Evolutionary conservation across 2,329 filamentous ascomycete genomes (phyloP).

Genomic region (Xylaria sp.): DNA sequence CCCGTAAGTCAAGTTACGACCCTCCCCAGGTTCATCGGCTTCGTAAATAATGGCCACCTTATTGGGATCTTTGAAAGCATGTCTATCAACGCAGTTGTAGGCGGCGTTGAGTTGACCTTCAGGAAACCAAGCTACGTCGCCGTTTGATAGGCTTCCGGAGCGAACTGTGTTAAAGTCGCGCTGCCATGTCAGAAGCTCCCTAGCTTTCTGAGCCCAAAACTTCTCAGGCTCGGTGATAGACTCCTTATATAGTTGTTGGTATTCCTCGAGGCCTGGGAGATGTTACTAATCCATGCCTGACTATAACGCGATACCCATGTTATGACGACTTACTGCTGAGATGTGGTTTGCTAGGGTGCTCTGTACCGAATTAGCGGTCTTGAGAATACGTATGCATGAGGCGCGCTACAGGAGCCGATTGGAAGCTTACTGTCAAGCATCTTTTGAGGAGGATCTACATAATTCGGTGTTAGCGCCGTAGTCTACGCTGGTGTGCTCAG

Average conservation of each 20-base stretch:
- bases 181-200: conserved; percentile 90
- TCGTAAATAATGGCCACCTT: conserved; percentile 98
- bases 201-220: conserved; percentile 89
- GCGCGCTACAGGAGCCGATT: neutral
- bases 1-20: conserved; percentile 89
- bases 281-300: conserved; percentile 40
- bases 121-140: conserved; percentile 93
- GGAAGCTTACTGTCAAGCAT: conserved; percentile 71
- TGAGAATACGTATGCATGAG: neutral
- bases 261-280: conserved; percentile 68
- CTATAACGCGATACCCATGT: neutral
- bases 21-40: conserved; percentile 88
- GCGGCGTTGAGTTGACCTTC: conserved; percentile 95
- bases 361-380: conserved; percentile 54
- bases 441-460: conserved; percentile 69
- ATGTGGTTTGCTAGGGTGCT: conserved; percentile 77
- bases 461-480: conserved; percentile 41
- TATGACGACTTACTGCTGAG: conserved; percentile 64
- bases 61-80: conserved; percentile 93
- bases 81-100: conserved; percentile 97
- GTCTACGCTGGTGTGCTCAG: neutral
- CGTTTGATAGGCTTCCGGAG: conserved; percentile 77
- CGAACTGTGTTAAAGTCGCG: conserved; percentile 91
- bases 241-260: conserved; percentile 76
- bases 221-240: conserved; percentile 89